Conservation (phyloP, 1,139 yeast species). For the Debaryomyces udenii region DNA sequence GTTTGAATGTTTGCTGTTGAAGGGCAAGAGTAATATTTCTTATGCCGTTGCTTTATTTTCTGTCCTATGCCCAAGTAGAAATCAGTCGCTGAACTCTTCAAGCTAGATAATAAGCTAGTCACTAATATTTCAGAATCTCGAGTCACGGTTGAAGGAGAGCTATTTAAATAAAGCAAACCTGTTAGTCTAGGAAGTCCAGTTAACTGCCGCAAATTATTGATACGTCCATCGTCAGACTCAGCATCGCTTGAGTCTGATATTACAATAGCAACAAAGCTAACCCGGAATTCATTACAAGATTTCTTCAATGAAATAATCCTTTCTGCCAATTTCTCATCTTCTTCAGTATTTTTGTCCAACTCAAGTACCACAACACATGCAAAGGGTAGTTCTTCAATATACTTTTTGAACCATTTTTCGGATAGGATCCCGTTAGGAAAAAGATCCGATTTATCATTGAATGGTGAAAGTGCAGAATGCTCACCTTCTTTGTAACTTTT, state of each 20-base stretch:
- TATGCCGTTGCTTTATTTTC: constrained; percentile 37
- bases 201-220: constrained; percentile 29
- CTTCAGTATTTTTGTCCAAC: constrained; percentile 21
- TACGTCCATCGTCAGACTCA: constrained; percentile 21
- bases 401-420: constrained; percentile 41
- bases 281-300: constrained; percentile 20
- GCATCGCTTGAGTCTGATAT: constrained; percentile 17
- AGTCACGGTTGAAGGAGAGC: constrained; percentile 16
- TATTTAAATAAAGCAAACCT: constrained; percentile 33
- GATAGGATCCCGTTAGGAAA: constrained; percentile 49
- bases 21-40: constrained; percentile 44
- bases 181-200: constrained; percentile 35
- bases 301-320: constrained; percentile 23
- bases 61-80: constrained; percentile 38
- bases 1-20: constrained; percentile 30
- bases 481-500: constrained; percentile 11
- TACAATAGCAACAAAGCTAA: constrained; percentile 34
- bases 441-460: constrained; percentile 37
- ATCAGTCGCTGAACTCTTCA: constrained; percentile 34
- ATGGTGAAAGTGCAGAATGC: constrained; percentile 42
- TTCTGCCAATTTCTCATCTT: constrained; percentile 22
- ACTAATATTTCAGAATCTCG: constrained; percentile 36
- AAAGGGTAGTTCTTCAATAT: constrained; percentile 37
- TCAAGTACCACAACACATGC: constrained; percentile 28
- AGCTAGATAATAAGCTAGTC: constrained; percentile 31